Base-by-base conservation (phyloP, 2,329 filamentous ascomycete genomes). In the Grosmannia serpens region DNA sequence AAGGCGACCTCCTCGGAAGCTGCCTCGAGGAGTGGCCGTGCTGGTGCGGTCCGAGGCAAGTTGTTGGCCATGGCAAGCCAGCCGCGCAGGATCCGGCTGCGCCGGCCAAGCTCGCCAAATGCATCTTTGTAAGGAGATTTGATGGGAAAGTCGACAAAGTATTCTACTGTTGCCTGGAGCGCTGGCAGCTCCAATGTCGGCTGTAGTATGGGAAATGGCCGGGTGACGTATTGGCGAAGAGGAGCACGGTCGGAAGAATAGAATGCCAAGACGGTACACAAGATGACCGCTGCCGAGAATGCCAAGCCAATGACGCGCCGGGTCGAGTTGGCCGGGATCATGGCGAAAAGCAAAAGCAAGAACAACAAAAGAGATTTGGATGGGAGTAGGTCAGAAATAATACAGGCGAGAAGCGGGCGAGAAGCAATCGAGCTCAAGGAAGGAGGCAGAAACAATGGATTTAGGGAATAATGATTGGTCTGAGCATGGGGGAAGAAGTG, bases 111-210 rank as follows among this genome's bases (percentile, higher is more conserved):
- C 51, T 53, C 51, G 17, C 56, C 56, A 38, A 58, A 58, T 2
- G 13, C 51, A 8, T 58, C 26, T 8, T 58, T 58, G 29, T 38
- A 53, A 6, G 50, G 49, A 22, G 51, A 46, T 4, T 2, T 20
- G 22, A 58, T 20, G 22, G 56, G 56, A n/a, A 27, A 58, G 56
- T 58, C 56, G 41, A 35, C 20, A 49, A 58, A 58, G 27, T 58
- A 54, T 13, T 58, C 50, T 9, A n/a, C 27, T 5, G 33, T 53
- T 13, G 47, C 41, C 15, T n/a, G 35, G 9, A 58, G 15, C 11
- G 54, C 41, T 4, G 54, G 54, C n/a, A 56, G 27, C n/a, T 46
- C 54, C 20, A 33, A 10, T 33, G 7, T 31, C 7, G 10, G n/a
- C 15, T 10, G 31, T 26, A 41, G 41, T 3, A 20, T 17, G 29